These are phyloP conservation scores for Lippia alba DNA, from an alignment of 305 asterid genomes.

Conservation along the genomic window DNA sequence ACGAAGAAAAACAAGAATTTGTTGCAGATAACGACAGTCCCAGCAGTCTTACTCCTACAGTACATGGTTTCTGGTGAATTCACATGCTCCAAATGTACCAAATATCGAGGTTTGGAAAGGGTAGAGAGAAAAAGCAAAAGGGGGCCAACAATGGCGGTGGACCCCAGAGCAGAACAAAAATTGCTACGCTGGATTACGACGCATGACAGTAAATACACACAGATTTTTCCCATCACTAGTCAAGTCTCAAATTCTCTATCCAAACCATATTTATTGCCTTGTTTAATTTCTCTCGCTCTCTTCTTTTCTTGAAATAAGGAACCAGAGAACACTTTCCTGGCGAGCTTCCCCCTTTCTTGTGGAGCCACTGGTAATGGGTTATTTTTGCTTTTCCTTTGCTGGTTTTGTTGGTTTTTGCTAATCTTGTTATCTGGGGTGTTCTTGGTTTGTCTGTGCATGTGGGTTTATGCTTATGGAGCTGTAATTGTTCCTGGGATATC, in stretches of 20 bases:
- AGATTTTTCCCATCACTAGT: constrained; percentile 24
- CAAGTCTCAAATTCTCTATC: constrained; percentile 27
- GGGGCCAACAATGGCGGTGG: constrained; percentile 41
- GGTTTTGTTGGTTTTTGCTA: background rate
- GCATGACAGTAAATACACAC: constrained; percentile 15
- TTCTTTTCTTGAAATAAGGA: constrained; percentile 33
- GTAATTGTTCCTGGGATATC: background rate
- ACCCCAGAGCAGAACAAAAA: constrained; percentile 34
- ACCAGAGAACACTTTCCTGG: constrained; percentile 27
- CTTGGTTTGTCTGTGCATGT: constrained; percentile 15
- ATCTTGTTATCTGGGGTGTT: background rate
- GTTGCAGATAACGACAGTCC: constrained; percentile 19
- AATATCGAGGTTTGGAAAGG: constrained; percentile 37
- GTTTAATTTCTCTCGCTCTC: constrained; percentile 19
- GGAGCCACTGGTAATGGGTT: constrained; percentile 29
- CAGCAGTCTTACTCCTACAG: background rate
- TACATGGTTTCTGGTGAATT: constrained; percentile 39
- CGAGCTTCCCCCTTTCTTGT: constrained; percentile 21
- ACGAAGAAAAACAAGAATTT: background rate
- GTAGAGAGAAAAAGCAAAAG: background rate
- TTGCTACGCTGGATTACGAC: constrained; percentile 36
- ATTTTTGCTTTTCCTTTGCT: background rate
- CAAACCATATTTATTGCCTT: constrained; percentile 39
- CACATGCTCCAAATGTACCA: constrained; percentile 46
- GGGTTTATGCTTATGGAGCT: background rate